Evolutionary conservation across 2,329 filamentous ascomycete genomes (phyloP).

Genomic region (Aspergillus caelatus): DNA sequence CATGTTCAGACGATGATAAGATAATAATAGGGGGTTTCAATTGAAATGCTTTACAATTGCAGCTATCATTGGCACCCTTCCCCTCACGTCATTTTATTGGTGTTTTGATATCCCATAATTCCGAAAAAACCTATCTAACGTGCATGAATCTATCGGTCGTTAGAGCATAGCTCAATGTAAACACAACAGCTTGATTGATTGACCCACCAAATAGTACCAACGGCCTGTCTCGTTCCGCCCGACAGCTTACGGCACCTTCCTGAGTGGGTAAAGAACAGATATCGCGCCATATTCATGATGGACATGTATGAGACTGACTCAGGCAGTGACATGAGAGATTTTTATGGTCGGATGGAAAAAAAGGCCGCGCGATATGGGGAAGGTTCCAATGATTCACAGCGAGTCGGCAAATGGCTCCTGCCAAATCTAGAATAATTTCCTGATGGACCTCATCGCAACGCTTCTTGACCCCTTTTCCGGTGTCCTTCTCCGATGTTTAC

Average conservation of each 20-base stretch:
- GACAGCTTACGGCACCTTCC: neutral
- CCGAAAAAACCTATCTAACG: neutral
- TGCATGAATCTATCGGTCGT: neutral
- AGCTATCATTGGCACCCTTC: neutral
- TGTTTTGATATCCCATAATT: neutral
- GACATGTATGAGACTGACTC: neutral
- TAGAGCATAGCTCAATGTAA: neutral
- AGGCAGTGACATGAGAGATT: neutral
- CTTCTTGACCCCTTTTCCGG: neutral
- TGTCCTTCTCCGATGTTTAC: constrained; percentile 1
- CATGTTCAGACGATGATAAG: neutral
- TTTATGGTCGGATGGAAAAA: neutral
- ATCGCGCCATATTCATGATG: neutral
- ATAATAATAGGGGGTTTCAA: neutral
- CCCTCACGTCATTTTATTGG: neutral
- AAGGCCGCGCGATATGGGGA: neutral
- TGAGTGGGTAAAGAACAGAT: neutral
- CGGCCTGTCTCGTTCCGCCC: neutral
- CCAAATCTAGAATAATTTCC: neutral
- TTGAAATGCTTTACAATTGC: neutral
- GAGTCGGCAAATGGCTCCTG: neutral
- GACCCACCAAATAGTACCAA: neutral
- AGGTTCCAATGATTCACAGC: neutral
- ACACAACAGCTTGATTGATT: neutral
- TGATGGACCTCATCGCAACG: neutral